Conservation (phyloP, 495 filamentous ascomycete species). For the Penicillium canescens region DNA sequence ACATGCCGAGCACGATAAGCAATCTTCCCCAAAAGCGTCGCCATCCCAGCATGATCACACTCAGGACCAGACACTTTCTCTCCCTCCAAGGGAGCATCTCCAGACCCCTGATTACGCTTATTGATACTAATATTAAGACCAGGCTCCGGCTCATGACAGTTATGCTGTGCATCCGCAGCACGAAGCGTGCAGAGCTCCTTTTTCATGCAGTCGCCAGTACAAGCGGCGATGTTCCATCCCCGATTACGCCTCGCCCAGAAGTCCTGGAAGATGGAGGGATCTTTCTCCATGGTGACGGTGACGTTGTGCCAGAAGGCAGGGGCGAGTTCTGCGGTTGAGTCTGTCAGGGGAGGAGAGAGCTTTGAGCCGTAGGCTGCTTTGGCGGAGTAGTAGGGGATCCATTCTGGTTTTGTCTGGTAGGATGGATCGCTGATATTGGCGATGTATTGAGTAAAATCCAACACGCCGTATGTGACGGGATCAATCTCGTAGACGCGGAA, state of each 20-base stretch:
- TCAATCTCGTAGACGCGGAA: constrained; percentile 61
- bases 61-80: constrained; percentile 3
- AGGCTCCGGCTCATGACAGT: constrained; percentile 21
- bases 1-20: constrained; percentile 9
- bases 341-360: constrained; percentile 37
- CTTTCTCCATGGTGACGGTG: constrained; percentile 41
- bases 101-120: constrained; percentile 13
- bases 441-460: constrained; percentile 54
- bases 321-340: constrained; percentile 42
- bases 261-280: constrained; percentile 35
- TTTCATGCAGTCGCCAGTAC: constrained; percentile 35
- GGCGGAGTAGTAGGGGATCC: constrained; percentile 55
- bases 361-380: constrained; percentile 51
- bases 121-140: constrained; percentile 26
- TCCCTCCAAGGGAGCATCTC: background rate
- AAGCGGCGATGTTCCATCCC: constrained; percentile 33
- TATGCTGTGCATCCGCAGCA: constrained; percentile 38
- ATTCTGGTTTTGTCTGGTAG: constrained; percentile 43
- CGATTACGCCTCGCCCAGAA: constrained; percentile 40
- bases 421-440: constrained; percentile 47
- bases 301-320: constrained; percentile 62
- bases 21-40: constrained; percentile 22
- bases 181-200: constrained; percentile 43
- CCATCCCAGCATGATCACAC: constrained; percentile 31
- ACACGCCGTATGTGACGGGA: constrained; percentile 52